A percentile compares a stretch with the other conserved stretches of the same genome.
Evolutionary conservation across 176 grass and related monocot genomes (phyloP).

Genomic region (Eleusine coracana): DNA sequence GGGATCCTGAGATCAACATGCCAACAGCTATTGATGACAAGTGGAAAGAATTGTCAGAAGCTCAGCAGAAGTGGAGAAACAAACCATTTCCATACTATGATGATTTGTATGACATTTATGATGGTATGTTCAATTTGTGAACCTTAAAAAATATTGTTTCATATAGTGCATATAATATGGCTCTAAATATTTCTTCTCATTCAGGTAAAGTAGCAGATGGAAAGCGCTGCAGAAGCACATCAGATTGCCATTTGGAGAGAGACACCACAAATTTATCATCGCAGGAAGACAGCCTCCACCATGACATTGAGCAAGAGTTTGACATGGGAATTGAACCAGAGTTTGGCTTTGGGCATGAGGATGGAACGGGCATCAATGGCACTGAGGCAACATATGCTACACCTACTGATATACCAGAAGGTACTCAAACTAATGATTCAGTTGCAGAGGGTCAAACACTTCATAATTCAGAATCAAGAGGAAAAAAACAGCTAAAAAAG

Average conservation of each 20-base stretch:
- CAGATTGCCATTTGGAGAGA: background rate
- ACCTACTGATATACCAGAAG: background rate
- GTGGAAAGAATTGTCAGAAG: background rate
- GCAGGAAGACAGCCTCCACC: background rate
- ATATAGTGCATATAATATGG: background rate
- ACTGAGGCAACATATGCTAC: background rate
- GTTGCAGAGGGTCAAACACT: background rate
- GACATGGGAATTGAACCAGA: background rate
- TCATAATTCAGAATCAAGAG: background rate
- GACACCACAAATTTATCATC: background rate
- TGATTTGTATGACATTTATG: slow-evolving; percentile 1
- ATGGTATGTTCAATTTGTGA: background rate
- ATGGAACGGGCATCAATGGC: background rate
- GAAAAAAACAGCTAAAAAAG: background rate
- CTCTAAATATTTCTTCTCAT: background rate
- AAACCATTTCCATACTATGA: background rate
- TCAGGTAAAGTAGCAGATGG: background rate
- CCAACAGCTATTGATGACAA: background rate
- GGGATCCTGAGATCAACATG: background rate
- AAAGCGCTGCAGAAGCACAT: background rate
- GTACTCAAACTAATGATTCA: background rate
- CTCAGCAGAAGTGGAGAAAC: background rate
- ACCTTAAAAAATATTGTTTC: no score
- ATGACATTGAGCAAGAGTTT: background rate
- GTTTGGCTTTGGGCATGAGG: background rate